Conservation (phyloP, 2,329 filamentous ascomycete species). For the Coniochaeta sp. region DNA sequence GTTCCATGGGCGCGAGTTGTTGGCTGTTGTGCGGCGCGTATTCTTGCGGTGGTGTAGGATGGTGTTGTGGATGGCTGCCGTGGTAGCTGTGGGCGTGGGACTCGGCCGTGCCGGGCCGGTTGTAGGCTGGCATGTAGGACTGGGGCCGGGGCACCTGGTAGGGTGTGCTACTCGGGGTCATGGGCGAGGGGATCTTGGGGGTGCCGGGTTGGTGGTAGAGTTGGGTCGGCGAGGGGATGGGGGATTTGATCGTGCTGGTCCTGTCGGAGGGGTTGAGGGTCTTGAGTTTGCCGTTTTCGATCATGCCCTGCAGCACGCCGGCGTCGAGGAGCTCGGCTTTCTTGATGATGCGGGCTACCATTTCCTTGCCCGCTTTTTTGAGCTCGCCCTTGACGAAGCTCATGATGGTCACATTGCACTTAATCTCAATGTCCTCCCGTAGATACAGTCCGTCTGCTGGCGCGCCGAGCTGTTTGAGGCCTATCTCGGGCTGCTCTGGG, state of each 20-base stretch:
- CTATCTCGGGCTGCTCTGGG: slow-evolving; percentile 55
- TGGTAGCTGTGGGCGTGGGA: slow-evolving; percentile 16
- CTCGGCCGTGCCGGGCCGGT: slow-evolving; percentile 24
- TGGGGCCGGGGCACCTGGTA: slow-evolving; percentile 34
- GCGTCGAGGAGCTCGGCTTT: slow-evolving; percentile 64
- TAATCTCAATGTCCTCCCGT: slow-evolving; percentile 64
- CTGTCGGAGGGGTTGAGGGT: slow-evolving; percentile 39
- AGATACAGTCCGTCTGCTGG: slow-evolving; percentile 61
- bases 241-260: slow-evolving; percentile 22
- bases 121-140: slow-evolving; percentile 16
- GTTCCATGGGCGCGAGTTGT: slow-evolving; percentile 30
- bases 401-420: slow-evolving; percentile 59
- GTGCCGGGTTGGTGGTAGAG: slow-evolving; percentile 14
- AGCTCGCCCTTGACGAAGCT: slow-evolving; percentile 60
- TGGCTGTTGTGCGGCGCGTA: slow-evolving; percentile 17
- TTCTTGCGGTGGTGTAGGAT: slow-evolving; percentile 11
- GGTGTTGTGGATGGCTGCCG: slow-evolving; percentile 17
- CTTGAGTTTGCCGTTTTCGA: slow-evolving; percentile 19
- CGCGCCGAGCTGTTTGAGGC: slow-evolving; percentile 48
- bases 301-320: slow-evolving; percentile 56
- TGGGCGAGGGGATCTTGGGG: slow-evolving; percentile 11
- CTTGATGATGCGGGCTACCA: slow-evolving; percentile 62
- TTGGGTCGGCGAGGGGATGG: slow-evolving; percentile 13
- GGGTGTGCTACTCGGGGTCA: slow-evolving; percentile 21
- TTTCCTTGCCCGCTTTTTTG: slow-evolving; percentile 59